Conservation (phyloP, 176 grass and related monocot genomes). For the Oryza australiensis region DNA sequence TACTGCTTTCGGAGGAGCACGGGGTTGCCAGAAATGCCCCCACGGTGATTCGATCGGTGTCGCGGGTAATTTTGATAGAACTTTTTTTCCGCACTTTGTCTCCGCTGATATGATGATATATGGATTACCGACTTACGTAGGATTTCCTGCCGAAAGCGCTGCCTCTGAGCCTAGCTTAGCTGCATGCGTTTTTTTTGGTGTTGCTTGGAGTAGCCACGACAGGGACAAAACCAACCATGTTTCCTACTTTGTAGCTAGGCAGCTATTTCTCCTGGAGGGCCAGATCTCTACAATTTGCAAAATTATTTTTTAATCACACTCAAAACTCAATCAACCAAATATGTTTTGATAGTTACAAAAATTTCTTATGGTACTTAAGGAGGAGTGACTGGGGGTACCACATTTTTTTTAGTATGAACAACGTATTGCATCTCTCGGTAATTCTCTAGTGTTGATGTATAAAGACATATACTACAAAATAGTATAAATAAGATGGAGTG, state of each 20-base stretch:
- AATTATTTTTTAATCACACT: not conserved
- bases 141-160: slow-evolving; percentile 62
- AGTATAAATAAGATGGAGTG: no score
- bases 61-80: slow-evolving; percentile 34
- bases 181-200: slow-evolving; percentile 25
- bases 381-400: not conserved
- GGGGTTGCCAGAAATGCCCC: slow-evolving; percentile 37
- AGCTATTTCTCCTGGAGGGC: not conserved
- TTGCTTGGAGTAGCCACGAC: slow-evolving; percentile 55
- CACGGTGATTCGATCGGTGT: slow-evolving; percentile 14
- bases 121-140: slow-evolving; percentile 49
- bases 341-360: not conserved
- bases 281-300: not conserved
- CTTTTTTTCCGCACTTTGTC: slow-evolving; percentile 13
- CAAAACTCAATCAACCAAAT: not conserved
- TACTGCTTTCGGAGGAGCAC: slow-evolving; percentile 4
- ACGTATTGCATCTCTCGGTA: no score
- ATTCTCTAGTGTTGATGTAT: no score
- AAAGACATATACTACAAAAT: no score
- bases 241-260: slow-evolving; percentile 6
- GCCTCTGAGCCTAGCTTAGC: slow-evolving; percentile 35
- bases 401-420: not conserved
- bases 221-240: slow-evolving; percentile 41
- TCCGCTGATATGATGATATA: slow-evolving; percentile 46
- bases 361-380: no score